Base-by-base conservation (phyloP, 495 filamentous ascomycete species). In the Penicillium desertorum region DNA sequence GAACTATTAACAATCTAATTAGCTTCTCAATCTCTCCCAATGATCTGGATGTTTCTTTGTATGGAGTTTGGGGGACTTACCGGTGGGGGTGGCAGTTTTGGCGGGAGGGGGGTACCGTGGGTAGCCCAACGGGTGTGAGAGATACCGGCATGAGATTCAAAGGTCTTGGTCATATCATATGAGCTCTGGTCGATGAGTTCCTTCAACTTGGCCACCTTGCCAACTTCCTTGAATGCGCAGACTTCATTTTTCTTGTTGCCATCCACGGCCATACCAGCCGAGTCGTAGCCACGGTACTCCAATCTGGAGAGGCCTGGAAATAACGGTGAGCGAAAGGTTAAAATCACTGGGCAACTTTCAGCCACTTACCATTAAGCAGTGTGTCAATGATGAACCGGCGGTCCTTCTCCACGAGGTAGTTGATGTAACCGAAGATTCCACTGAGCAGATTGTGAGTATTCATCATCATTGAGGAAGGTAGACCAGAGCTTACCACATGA, bases 381-480 rank as follows among this genome's bases (percentile, higher is more conserved):
- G 92, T 97, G 65, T 96, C 88, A 68, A 98, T 82, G 71, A 98
- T 94, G 79, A 86, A 91, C 71, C 88, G 90, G 66, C 95, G 83
- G 76, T 98, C 94, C 83, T 95, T 96, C 80, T 98, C 94, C 64
- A 97, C 90, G 41, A 81, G 73, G 58, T 86, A 87, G 70, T 87
- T 96, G 76, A 98, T 90, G 81, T 98, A 98, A 62, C 94, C 94
- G 79, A 97, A 97, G 74, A 98, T 98, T 74, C 94, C 94, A 86
- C 94, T 98, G 3, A 62, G 9, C 3, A 49, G 7, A n/a, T 20
- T 25, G 48, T 52, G 25, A 54, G 58, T 16, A 60, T 19, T 6
- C n/a, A 27, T 12, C 23, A 23, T 14, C 29, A 19, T 42, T 17
- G 34, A 19, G 10, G 20, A 29, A 20, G 37, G 23, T 34, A 23